phyloP scores from a whole-genome alignment of 2,329 filamentous ascomycete species.

The Corinectria fuckeliana region DNA sequence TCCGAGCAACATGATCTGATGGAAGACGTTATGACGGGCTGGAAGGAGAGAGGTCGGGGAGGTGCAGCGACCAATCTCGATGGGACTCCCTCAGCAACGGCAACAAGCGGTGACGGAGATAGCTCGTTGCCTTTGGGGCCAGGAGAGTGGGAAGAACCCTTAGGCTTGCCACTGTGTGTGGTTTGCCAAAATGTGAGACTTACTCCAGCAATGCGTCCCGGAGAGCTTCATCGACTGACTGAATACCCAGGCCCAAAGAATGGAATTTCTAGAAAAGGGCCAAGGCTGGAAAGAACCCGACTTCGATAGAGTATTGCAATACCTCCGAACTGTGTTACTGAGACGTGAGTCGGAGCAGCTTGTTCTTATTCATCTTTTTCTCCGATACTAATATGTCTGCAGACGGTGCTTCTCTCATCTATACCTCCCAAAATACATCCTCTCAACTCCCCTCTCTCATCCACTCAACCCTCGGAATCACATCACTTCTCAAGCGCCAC shows the following conservation, averaged over 20 bases:
- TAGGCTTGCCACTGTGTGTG: constrained; percentile 87
- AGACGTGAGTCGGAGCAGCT: constrained; percentile 67
- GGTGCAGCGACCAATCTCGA: constrained; percentile 69
- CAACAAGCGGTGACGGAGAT: constrained; percentile 63
- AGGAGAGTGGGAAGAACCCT: constrained; percentile 90
- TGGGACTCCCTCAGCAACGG: constrained; percentile 63
- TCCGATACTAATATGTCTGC: constrained; percentile 10
- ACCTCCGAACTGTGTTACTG: constrained; percentile 85
- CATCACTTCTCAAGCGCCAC: constrained; percentile 79
- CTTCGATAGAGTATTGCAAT: constrained; percentile 95
- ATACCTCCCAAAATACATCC: constrained; percentile 77
- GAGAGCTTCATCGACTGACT: constrained; percentile 33
- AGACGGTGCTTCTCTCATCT: constrained; percentile 87
- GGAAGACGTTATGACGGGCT: constrained; percentile 83
- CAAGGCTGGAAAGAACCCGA: constrained; percentile 94
- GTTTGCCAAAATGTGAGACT: constrained; percentile 88
- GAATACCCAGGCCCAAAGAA: constrained; percentile 74
- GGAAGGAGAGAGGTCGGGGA: constrained; percentile 77
- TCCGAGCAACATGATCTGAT: constrained; percentile 80
- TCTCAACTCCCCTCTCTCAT: constrained; percentile 81
- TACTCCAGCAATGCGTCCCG: constrained; percentile 16
- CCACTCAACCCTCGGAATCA: constrained; percentile 86
- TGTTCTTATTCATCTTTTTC: constrained; percentile 19
- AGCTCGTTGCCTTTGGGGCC: constrained; percentile 80
- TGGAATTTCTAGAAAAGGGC: constrained; percentile 88